phyloP scores from a whole-genome alignment of 768 basidiomycete genomes.

The Hygrophoropsis aurantiaca region DNA sequence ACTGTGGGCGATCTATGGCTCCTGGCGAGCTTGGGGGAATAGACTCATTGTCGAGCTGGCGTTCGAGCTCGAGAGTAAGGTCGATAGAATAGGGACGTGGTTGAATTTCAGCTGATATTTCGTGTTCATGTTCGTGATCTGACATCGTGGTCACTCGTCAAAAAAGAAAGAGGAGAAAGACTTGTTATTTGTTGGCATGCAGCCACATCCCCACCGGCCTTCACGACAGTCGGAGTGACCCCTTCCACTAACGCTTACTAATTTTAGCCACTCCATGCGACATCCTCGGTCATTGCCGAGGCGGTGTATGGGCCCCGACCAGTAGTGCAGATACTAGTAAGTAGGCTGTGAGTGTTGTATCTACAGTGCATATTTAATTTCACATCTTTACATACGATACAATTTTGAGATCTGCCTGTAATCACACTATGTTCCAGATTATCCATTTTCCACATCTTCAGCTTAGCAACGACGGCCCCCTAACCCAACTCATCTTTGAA shows the following conservation, averaged over 20 bases:
- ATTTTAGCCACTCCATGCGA: too few species aligned
- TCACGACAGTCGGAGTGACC: too few species aligned
- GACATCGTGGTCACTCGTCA: constrained; percentile 24
- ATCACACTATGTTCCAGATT: constrained; percentile 1
- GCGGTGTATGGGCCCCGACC: too few species aligned
- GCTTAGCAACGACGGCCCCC: too few species aligned
- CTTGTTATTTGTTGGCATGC: constrained; percentile 9
- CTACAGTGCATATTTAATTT: constrained; percentile 1
- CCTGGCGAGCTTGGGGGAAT: constrained; percentile 47
- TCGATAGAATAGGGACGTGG: constrained; percentile 61
- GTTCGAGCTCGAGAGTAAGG: constrained; percentile 77
- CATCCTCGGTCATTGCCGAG: too few species aligned
- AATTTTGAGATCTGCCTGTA: constrained; percentile 7
- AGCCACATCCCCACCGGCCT: too few species aligned
- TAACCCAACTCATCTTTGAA: neutral
- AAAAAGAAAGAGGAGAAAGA: constrained; percentile 1
- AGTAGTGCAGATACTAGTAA: too few species aligned
- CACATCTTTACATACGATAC: constrained; percentile 11
- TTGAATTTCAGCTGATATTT: constrained; percentile 13
- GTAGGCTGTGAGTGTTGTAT: too few species aligned
- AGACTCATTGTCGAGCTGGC: constrained; percentile 66
- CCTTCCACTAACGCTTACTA: too few species aligned
- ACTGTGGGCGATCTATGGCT: constrained; percentile 38
- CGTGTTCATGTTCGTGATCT: constrained; percentile 20
- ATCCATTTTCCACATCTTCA: constrained; percentile 3